Base-by-base conservation (phyloP, 768 basidiomycete species). In the Chlorophyllum brunneum region DNA sequence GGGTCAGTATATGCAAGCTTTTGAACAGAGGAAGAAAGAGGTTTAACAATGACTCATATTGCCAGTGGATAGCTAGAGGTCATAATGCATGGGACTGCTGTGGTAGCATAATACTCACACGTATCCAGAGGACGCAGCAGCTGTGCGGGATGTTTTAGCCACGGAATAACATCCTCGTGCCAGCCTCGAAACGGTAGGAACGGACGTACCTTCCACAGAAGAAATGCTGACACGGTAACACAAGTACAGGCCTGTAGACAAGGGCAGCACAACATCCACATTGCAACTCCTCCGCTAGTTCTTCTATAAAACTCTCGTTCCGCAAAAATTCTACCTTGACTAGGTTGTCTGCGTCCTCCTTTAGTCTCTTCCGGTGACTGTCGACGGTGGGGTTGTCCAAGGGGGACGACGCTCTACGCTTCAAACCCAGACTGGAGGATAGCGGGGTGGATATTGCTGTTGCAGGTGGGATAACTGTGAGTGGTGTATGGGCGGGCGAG, bases 201-300 rank as follows among this genome's bases (percentile, higher is more conserved):
- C 20, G 18, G 24, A 59, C 70, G 54, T 67, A 90, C 88, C 90
- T 91, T 67, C 91, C 91, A 61, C 91, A 93, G 64, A 92, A 92
- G 75, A 88, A 91, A 74, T 93, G 91, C 59, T 92, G 88, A 65
- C 91, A 93, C 26, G 91, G 91, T 30, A 79, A 75, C 46, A 93
- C 87, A 24, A 91, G 71, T 13, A 93, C 90, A 2, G 91, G 91
- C 54, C 80, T 75, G 67, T 93, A 91, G 54, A 88, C 83, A 37
- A 93, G 74, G 53, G 82, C 90, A 15, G 88, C 79, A 67, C 91
- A 93, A 64, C 91, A 92, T 18, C 88, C 91, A 59, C 91, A 93
- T 58, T 89, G 85, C 34, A 92, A 76, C 63, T 92, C 89, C 61
- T 86, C 76, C 23, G 76, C 80, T 48, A 91, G 68, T 58, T 85